phyloP scores from a whole-genome alignment of 208 protist genomes.

The Lotmaria passim region DNA sequence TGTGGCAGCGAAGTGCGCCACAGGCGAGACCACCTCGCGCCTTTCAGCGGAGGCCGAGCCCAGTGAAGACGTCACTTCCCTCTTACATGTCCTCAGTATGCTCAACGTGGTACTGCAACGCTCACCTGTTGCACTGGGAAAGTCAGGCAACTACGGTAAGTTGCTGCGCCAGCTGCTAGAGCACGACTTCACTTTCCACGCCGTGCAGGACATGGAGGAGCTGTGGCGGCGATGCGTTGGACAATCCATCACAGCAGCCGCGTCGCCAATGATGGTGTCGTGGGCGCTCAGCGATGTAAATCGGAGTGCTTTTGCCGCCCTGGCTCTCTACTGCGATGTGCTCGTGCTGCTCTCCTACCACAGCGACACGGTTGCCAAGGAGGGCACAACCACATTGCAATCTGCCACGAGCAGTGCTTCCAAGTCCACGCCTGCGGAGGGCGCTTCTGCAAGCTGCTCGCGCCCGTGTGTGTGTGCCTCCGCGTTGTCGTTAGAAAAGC shows the following conservation, averaged over 20 bases:
- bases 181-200: conserved; percentile 15
- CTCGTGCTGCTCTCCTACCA: conserved; percentile 26
- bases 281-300: neutral
- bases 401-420: too few relatives aligned
- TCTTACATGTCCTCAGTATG: conserved; percentile 9
- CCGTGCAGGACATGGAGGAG: conserved; percentile 8
- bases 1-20: too few relatives aligned
- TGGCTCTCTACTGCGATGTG: conserved; percentile 36
- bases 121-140: conserved; percentile 2
- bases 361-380: neutral
- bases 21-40: neutral
- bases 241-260: neutral
- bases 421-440: neutral
- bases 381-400: too few relatives aligned
- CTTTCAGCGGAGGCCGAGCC: neutral
- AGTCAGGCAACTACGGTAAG: conserved; percentile 6
- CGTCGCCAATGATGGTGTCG: too few relatives aligned
- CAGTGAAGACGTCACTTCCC: neutral
- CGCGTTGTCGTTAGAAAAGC: neutral
- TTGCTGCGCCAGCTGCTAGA: conserved; percentile 24
- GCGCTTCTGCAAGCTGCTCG: neutral
- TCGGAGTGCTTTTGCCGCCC: neutral
- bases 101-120: conserved; percentile 9
- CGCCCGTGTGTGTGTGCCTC: neutral
- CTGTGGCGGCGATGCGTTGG: conserved; percentile 21